A percentile compares a stretch with the other conserved stretches of the same genome.
Conservation (phyloP, 176 grass and related monocot genomes). For the Lolium rigidum region DNA sequence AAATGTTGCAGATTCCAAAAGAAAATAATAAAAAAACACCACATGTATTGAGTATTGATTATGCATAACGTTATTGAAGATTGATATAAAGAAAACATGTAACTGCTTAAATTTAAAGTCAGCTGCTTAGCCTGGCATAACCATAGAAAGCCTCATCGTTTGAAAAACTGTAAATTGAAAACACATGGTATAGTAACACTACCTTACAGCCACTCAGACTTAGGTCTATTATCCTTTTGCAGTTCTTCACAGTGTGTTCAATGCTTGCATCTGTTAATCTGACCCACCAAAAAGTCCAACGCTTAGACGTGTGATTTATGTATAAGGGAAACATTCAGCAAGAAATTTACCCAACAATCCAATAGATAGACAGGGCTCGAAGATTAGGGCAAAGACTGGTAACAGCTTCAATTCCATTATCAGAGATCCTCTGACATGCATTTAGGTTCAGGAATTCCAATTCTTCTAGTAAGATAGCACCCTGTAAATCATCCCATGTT, state of each 20-base stretch:
- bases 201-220: conserved; percentile 99
- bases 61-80: background rate
- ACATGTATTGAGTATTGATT: background rate
- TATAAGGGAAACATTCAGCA: conserved; percentile 35
- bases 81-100: background rate
- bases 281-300: conserved; percentile 14
- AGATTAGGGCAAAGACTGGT: conserved; percentile 73
- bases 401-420: conserved; percentile 82
- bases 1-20: background rate
- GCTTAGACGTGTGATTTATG: conserved; percentile 31
- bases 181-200: background rate
- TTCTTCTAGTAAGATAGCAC: conserved; percentile 54
- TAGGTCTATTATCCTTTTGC: conserved; percentile 69
- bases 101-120: background rate
- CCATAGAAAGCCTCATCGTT: background rate
- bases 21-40: background rate
- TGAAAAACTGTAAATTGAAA: background rate
- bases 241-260: conserved; percentile 64
- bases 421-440: conserved; percentile 85
- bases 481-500: conserved; percentile 46
- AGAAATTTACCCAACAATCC: conserved; percentile 86
- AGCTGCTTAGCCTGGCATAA: background rate
- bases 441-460: conserved; percentile 84
- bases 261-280: conserved; percentile 79
- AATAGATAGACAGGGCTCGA: conserved; percentile 65